These are phyloP conservation scores for Pseudopyricularia cyperi DNA, from an alignment of 2,329 filamentous ascomycete genomes.

Conservation along the genomic window DNA sequence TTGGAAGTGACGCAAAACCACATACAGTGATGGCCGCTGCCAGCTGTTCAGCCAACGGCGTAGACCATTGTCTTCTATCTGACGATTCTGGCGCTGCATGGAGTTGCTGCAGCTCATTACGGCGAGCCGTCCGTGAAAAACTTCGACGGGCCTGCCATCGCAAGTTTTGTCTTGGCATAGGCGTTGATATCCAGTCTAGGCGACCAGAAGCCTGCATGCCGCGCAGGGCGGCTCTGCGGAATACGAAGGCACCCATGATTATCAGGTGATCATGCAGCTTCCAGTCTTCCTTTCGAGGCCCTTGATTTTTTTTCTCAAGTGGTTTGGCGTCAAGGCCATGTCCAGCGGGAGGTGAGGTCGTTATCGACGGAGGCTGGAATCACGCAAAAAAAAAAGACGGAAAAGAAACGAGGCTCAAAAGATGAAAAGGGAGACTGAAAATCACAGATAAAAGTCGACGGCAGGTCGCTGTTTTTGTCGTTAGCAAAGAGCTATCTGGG, in stretches of 20 bases:
- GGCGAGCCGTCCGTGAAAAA: slow-evolving; percentile 14
- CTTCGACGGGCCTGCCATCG: slow-evolving; percentile 6
- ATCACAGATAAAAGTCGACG: too few species aligned
- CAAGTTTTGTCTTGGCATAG: not conserved
- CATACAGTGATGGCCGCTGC: slow-evolving; percentile 73
- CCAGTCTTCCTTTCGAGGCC: slow-evolving; percentile 2
- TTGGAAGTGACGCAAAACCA: not conserved
- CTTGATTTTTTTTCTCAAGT: too few species aligned
- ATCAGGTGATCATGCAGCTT: not conserved
- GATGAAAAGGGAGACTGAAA: too few species aligned
- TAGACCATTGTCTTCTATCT: slow-evolving; percentile 63
- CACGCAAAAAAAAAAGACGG: too few species aligned
- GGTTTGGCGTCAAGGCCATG: too few species aligned
- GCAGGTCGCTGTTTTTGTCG: too few species aligned
- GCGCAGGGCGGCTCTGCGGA: not conserved
- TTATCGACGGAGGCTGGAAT: too few species aligned
- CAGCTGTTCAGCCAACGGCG: slow-evolving; percentile 76
- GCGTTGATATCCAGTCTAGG: not conserved
- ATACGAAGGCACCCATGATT: not conserved
- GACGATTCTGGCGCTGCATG: slow-evolving; percentile 5
- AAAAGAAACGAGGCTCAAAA: too few species aligned
- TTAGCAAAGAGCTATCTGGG: too few species aligned
- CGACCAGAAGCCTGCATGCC: not conserved
- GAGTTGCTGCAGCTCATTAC: slow-evolving; percentile 7
- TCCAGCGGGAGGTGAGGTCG: too few species aligned